Percentiles rank a stretch among this genome's conserved stretches.
Conservation (phyloP, 192 early-diverging fungal species). For the Entophlyctis luteolus region DNA sequence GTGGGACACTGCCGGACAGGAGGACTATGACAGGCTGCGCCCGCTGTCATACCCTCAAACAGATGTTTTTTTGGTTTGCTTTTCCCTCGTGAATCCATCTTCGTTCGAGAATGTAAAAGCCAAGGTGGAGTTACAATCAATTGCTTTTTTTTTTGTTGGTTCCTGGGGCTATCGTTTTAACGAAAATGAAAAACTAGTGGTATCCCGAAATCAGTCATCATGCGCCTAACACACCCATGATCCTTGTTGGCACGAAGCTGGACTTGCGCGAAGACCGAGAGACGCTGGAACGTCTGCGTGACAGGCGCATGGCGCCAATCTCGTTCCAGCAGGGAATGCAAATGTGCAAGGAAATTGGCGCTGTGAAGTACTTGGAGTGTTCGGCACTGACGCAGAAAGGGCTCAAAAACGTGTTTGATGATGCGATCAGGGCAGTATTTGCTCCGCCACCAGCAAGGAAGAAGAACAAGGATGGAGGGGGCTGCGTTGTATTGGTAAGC, state of each 20-base stretch:
- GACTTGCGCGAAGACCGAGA: constrained; percentile 20
- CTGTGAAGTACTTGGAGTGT: constrained; percentile 83
- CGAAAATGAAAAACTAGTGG: neutral
- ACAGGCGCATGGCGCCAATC: constrained; percentile 69
- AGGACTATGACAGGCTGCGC: constrained; percentile 97
- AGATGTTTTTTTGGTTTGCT: constrained; percentile 97
- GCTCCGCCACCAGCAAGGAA: neutral
- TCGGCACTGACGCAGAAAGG: constrained; percentile 81
- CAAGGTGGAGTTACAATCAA: constrained; percentile 6
- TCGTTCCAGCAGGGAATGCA: constrained; percentile 62
- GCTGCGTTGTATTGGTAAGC: too few species aligned
- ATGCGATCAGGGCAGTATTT: neutral
- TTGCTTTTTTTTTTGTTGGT: neutral
- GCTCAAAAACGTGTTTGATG: constrained; percentile 86
- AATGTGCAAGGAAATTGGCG: constrained; percentile 65
- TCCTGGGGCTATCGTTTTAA: too few species aligned
- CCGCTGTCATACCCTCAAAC: constrained; percentile 98
- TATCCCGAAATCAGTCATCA: neutral
- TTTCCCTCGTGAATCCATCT: constrained; percentile 91
- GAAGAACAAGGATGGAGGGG: too few species aligned
- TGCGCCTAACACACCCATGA: neutral
- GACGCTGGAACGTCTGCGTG: constrained; percentile 58
- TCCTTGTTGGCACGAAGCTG: neutral
- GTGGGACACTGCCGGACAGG: constrained; percentile 94
- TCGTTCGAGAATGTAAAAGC: constrained; percentile 76